phyloP scores from a whole-genome alignment of 192 early-diverging fungal genomes.

The Gamsiella multidivaricata region DNA sequence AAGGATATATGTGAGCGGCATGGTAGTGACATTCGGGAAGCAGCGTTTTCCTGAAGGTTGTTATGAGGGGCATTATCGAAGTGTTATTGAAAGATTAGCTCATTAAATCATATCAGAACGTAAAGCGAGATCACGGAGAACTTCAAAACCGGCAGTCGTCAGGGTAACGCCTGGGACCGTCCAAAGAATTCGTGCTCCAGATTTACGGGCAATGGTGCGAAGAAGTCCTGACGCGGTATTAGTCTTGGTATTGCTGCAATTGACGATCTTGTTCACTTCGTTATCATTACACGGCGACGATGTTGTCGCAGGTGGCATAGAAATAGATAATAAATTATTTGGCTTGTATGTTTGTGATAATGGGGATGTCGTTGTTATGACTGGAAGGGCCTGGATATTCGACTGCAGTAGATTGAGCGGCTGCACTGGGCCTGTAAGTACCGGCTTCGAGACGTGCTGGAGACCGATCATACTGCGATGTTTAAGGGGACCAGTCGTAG shows the following conservation, averaged over 20 bases:
- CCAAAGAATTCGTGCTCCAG: conserved; percentile 40
- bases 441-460: neutral
- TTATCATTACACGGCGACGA: conserved; percentile 8
- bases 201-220: conserved; percentile 25
- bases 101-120: too few species aligned
- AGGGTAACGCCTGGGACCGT: conserved; percentile 44
- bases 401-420: too few species aligned
- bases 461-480: conserved; percentile 6
- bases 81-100: too few species aligned
- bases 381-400: too few species aligned
- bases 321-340: conserved; percentile 1
- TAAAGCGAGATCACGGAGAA: conserved; percentile 15
- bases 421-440: conserved; percentile 1
- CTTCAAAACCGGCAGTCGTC: conserved; percentile 45
- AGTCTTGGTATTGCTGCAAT: neutral
- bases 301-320: conserved; percentile 3
- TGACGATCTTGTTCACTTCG: conserved; percentile 8
- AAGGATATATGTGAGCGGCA: too few species aligned
- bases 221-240: conserved; percentile 11
- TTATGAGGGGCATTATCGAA: too few species aligned
- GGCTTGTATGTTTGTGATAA: neutral
- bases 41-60: too few species aligned
- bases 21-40: too few species aligned
- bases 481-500: conserved; percentile 8
- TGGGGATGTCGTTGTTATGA: neutral